These are phyloP conservation scores for Coniochaeta hoffmannii DNA, from an alignment of 2,329 filamentous ascomycete species.

Conservation along the genomic window DNA sequence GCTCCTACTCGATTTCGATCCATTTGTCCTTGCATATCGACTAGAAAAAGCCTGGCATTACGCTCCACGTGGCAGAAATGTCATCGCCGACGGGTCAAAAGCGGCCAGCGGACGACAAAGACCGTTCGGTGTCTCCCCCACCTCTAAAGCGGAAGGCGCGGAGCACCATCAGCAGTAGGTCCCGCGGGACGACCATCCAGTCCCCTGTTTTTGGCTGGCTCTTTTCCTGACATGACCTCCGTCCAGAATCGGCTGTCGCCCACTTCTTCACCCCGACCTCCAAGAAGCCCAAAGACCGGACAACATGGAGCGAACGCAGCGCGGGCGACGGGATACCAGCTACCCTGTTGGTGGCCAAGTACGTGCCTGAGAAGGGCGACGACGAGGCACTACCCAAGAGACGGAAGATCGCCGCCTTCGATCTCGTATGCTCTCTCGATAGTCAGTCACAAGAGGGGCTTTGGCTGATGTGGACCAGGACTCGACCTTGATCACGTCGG, in stretches of 20 bases:
- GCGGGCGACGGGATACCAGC: constrained; percentile 37
- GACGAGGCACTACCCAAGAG: constrained; percentile 25
- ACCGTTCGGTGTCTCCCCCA: constrained; percentile 44
- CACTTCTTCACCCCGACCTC: constrained; percentile 86
- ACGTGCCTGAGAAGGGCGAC: constrained; percentile 38
- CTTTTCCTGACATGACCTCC: background rate
- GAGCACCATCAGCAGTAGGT: constrained; percentile 43
- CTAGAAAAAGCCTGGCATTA: too few relatives aligned
- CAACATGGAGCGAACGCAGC: constrained; percentile 63
- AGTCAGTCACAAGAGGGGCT: background rate
- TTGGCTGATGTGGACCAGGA: constrained; percentile 48
- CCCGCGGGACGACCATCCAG: background rate
- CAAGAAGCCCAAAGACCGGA: constrained; percentile 72
- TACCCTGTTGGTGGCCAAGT: constrained; percentile 70
- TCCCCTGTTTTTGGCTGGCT: background rate
- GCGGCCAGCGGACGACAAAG: constrained; percentile 17
- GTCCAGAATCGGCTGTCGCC: constrained; percentile 58
- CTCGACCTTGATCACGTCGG: constrained; percentile 74
- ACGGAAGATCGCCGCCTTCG: constrained; percentile 64
- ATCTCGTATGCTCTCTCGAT: constrained; percentile 41
- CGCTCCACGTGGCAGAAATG: too few relatives aligned
- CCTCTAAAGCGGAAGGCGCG: constrained; percentile 44
- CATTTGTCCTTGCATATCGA: too few relatives aligned
- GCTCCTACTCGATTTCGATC: too few relatives aligned
- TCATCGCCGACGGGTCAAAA: constrained; percentile 8